A percentile compares a stretch with the other conserved stretches of the same genome.
phyloP scores from a whole-genome alignment of 1,139 yeast genomes.

The Hanseniaspora sp. region DNA sequence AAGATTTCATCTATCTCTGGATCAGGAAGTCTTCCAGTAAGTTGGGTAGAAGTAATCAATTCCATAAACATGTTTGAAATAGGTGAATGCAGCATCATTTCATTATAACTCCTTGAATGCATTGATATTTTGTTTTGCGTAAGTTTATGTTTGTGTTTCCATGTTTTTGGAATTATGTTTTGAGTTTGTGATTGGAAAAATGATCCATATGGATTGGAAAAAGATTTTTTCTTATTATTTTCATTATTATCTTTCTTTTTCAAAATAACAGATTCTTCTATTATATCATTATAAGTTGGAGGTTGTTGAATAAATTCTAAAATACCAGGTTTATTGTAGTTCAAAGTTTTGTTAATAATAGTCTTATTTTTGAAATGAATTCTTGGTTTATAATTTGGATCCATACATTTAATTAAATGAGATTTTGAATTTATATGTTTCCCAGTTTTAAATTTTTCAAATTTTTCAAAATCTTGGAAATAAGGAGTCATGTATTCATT shows the following conservation, averaged over 20 bases:
- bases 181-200: slow-evolving; percentile 10
- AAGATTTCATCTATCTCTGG: neutral
- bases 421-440: slow-evolving; percentile 30
- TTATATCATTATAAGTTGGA: slow-evolving; percentile 35
- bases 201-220: neutral
- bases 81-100: neutral
- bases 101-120: neutral
- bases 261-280: no score
- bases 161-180: slow-evolving; percentile 6
- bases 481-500: slow-evolving; percentile 53
- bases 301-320: slow-evolving; percentile 35
- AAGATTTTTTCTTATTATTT: no score
- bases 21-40: slow-evolving; percentile 3
- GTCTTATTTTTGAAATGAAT: slow-evolving; percentile 6
- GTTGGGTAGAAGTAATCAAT: neutral
- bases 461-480: slow-evolving; percentile 42
- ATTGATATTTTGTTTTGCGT: slow-evolving; percentile 1
- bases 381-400: neutral
- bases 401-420: neutral
- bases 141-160: slow-evolving; percentile 8
- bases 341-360: neutral
- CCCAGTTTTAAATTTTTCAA: slow-evolving; percentile 50
- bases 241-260: no score
- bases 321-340: slow-evolving; percentile 14
- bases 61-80: slow-evolving; percentile 11